phyloP scores from a whole-genome alignment of 768 basidiomycete genomes.

The Termitomyces bulborhizus region DNA sequence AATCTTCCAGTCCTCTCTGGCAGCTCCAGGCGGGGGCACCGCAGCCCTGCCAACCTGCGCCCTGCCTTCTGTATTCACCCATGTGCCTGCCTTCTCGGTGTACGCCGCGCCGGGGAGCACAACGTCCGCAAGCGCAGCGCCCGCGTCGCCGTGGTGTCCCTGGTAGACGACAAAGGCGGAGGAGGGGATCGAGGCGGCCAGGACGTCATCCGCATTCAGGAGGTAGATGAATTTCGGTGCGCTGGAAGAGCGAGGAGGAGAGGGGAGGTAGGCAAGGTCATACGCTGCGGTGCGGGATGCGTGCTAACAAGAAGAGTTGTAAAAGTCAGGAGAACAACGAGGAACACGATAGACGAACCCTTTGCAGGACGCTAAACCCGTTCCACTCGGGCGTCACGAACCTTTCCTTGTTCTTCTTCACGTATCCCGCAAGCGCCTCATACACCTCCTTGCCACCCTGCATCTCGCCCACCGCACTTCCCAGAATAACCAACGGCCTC shows the following conservation, averaged over 20 bases:
- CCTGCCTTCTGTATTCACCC: slow-evolving; percentile 97
- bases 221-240: slow-evolving; percentile 96
- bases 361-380: slow-evolving; percentile 88
- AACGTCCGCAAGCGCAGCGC: slow-evolving; percentile 96
- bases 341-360: slow-evolving; percentile 39
- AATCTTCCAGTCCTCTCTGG: slow-evolving; percentile 97
- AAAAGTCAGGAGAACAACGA: not conserved
- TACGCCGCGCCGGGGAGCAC: slow-evolving; percentile 90
- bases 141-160: slow-evolving; percentile 96
- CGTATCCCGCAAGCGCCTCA: slow-evolving; percentile 72
- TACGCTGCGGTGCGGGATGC: slow-evolving; percentile 93
- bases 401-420: slow-evolving; percentile 66
- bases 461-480: slow-evolving; percentile 82
- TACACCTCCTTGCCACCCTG: slow-evolving; percentile 76
- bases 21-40: slow-evolving; percentile 90
- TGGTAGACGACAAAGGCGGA: slow-evolving; percentile 98
- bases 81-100: slow-evolving; percentile 84
- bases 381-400: slow-evolving; percentile 92
- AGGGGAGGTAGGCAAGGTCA: slow-evolving; percentile 85
- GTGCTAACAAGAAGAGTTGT: slow-evolving; percentile 35
- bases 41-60: slow-evolving; percentile 87
- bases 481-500: slow-evolving; percentile 89
- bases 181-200: slow-evolving; percentile 80
- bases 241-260: slow-evolving; percentile 66
- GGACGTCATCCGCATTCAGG: slow-evolving; percentile 91